phyloP scores from a whole-genome alignment of 768 basidiomycete species.

The Mycena filopes region DNA sequence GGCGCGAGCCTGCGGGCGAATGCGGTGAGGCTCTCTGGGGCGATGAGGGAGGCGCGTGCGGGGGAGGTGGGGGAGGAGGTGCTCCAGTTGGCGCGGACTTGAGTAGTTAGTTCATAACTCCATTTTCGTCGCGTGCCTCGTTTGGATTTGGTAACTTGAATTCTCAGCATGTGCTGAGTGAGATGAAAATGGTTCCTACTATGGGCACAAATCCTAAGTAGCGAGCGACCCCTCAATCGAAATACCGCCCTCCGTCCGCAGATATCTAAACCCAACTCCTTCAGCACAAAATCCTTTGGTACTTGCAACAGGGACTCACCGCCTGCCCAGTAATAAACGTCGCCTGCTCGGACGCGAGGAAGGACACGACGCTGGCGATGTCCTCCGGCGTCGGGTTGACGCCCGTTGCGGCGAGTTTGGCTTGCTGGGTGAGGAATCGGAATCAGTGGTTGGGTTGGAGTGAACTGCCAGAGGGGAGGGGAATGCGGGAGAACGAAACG shows the following conservation, averaged over 20 bases:
- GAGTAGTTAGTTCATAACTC: no score
- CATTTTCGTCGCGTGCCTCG: no score
- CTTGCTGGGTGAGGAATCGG: no score
- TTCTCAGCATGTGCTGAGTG: no score
- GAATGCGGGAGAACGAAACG: neutral
- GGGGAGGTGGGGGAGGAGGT: slow-evolving; percentile 1
- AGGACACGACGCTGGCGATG: slow-evolving; percentile 44
- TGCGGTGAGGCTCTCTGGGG: neutral
- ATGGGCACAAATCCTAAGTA: no score
- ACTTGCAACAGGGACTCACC: no score
- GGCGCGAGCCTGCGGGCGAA: neutral
- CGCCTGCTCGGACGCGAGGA: slow-evolving; percentile 44
- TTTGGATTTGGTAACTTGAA: no score
- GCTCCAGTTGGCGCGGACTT: neutral
- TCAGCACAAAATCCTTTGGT: no score
- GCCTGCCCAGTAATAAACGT: slow-evolving; percentile 41
- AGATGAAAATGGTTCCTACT: no score
- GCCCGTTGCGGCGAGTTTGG: slow-evolving; percentile 32
- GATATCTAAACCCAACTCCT: no score
- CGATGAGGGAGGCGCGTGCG: neutral
- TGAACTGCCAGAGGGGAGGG: neutral
- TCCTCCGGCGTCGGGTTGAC: slow-evolving; percentile 36
- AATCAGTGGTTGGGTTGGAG: neutral
- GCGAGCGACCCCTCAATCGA: no score
- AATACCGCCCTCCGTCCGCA: no score